These are phyloP conservation scores for Apostasia shenzhenica DNA, from an alignment of 106 monocot genomes.

Conservation along the genomic window DNA sequence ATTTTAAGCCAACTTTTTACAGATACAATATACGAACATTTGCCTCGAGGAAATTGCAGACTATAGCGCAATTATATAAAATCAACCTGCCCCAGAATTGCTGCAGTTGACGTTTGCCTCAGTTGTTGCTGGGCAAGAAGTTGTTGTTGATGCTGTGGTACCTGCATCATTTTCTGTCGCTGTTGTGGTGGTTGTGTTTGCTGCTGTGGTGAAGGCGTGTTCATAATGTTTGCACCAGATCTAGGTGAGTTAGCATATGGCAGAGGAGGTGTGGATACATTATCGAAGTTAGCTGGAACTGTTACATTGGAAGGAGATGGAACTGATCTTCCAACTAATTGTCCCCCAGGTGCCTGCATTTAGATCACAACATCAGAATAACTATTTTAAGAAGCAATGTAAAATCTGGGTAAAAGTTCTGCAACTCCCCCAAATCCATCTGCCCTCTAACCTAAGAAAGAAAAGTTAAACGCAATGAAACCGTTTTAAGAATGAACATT, in stretches of 20 bases:
- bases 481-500: too few species aligned
- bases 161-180: constrained; percentile 56
- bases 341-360: constrained; percentile 56
- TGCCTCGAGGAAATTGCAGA: too few species aligned
- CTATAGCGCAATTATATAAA: not conserved
- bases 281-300: constrained; percentile 59
- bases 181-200: constrained; percentile 68
- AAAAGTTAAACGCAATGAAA: not conserved
- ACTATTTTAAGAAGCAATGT: not conserved
- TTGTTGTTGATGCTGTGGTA: constrained; percentile 62
- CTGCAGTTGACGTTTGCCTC: constrained; percentile 48
- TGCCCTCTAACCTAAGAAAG: not conserved
- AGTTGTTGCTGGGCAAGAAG: constrained; percentile 60
- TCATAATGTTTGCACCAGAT: constrained; percentile 82
- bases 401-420: not conserved
- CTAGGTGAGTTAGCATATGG: constrained; percentile 83
- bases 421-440: not conserved
- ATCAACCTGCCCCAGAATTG: constrained; percentile 50
- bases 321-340: constrained; percentile 65
- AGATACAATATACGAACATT: too few species aligned
- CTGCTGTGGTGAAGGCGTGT: constrained; percentile 87
- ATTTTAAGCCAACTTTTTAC: too few species aligned
- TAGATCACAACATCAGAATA: not conserved
- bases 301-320: constrained; percentile 64
- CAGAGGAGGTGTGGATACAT: constrained; percentile 86